A percentile compares a stretch with the other conserved stretches of the same genome.
Evolutionary conservation across 2,329 filamentous ascomycete species (phyloP).

Genomic region (Mycosphaerella arachidis): DNA sequence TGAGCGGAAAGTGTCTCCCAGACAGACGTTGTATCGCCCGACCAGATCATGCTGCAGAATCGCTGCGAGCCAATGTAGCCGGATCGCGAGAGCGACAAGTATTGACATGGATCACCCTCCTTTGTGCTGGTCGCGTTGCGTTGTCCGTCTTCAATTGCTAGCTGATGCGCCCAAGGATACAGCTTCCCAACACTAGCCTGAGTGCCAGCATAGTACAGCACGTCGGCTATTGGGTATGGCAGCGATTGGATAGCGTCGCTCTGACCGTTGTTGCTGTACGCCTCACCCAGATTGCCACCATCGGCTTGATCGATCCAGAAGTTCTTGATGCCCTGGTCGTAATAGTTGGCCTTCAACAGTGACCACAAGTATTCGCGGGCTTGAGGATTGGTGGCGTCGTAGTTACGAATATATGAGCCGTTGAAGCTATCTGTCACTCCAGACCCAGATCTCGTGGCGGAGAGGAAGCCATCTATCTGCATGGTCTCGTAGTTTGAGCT

Average conservation of each 20-base stretch:
- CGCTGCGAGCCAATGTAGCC: conserved; percentile 32
- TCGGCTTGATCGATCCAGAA: conserved; percentile 36
- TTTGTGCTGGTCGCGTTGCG: conserved; percentile 27
- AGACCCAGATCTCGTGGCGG: conserved; percentile 28
- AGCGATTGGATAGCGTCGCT: conserved; percentile 29
- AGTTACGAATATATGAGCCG: conserved; percentile 30
- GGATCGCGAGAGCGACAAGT: conserved; percentile 27
- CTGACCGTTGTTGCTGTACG: conserved; percentile 37
- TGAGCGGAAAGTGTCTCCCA: conserved; percentile 30
- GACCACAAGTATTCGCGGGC: conserved; percentile 31
- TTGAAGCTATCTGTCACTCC: conserved; percentile 32
- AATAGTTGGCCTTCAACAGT: conserved; percentile 30
- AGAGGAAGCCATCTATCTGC: conserved; percentile 26
- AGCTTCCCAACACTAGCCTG: conserved; percentile 28
- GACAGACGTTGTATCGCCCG: conserved; percentile 28
- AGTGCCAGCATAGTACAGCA: conserved; percentile 31
- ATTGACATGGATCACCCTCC: conserved; percentile 26
- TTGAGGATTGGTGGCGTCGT: conserved; percentile 32
- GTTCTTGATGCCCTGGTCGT: conserved; percentile 32
- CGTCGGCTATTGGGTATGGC: conserved; percentile 29
- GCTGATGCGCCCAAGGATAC: conserved; percentile 32
- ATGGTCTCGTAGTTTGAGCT: conserved; percentile 29
- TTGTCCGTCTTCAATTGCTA: conserved; percentile 29
- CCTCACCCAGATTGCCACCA: conserved; percentile 36
- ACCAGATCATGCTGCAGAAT: conserved; percentile 34